A percentile compares a stretch with the other conserved stretches of the same genome.
Conservation (phyloP, 441 rosid genomes). For the Adansonia gregorii region DNA sequence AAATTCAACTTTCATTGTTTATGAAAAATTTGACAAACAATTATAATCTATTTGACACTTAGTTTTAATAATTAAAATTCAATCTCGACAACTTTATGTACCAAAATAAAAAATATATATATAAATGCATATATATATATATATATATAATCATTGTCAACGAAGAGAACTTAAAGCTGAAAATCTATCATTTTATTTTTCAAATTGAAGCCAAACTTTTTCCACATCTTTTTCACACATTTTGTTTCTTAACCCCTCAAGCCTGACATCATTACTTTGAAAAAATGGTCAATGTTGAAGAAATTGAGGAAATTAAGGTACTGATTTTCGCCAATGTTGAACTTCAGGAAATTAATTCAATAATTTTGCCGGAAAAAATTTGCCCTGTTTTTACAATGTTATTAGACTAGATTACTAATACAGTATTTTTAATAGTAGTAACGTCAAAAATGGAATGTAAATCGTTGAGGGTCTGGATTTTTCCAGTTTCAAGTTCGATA, state of each 20-base stretch:
- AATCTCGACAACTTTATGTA: too few species aligned
- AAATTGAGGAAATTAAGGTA: too few species aligned
- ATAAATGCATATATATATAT: too few species aligned
- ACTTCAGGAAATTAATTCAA: not conserved
- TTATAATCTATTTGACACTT: too few species aligned
- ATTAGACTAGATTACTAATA: not conserved
- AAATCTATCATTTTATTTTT: not conserved
- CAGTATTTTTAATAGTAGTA: not conserved
- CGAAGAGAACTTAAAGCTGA: not conserved
- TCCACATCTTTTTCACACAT: not conserved
- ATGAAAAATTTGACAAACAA: too few species aligned
- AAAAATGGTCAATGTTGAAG: too few species aligned
- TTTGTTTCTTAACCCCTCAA: not conserved
- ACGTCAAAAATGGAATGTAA: not conserved
- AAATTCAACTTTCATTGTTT: too few species aligned
- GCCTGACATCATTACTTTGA: not conserved
- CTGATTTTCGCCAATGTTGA: not conserved
- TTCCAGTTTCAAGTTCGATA: too few species aligned
- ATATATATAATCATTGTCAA: not conserved
- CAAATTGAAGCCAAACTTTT: not conserved
- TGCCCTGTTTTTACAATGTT: not conserved
- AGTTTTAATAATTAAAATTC: too few species aligned
- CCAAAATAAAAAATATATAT: too few species aligned
- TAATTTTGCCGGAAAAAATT: not conserved
- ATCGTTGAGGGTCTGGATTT: not conserved